A percentile compares a stretch with the other conserved stretches of the same genome.
phyloP scores from a whole-genome alignment of 2,329 filamentous ascomycete species.

The Fusarium neocosmosporiellum region DNA sequence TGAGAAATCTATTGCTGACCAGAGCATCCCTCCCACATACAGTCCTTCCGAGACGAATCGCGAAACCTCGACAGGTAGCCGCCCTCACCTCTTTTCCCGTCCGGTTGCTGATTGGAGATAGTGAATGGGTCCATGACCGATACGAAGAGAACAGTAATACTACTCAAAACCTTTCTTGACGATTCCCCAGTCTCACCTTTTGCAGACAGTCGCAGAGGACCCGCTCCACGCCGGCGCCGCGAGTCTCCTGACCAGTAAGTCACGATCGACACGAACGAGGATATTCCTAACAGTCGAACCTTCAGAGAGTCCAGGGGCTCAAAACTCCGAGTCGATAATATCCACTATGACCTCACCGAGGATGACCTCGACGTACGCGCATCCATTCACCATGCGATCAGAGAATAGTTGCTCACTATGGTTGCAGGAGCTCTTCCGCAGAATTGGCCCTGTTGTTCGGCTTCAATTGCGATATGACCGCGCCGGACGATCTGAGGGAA shows the following conservation, averaged over 20 bases:
- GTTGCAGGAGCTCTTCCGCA: slow-evolving; percentile 78
- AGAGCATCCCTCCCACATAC: slow-evolving; percentile 54
- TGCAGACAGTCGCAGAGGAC: slow-evolving; percentile 53
- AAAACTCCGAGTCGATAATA: slow-evolving; percentile 86
- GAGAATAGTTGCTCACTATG: slow-evolving; percentile 39
- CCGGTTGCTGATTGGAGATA: slow-evolving; percentile 48
- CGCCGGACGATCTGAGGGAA: slow-evolving; percentile 86
- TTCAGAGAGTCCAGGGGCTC: slow-evolving; percentile 66
- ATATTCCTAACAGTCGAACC: slow-evolving; percentile 22
- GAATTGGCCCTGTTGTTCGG: slow-evolving; percentile 77
- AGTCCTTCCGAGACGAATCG: slow-evolving; percentile 71
- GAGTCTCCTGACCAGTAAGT: slow-evolving; percentile 56
- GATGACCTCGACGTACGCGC: slow-evolving; percentile 78
- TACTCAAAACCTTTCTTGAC: slow-evolving; percentile 8
- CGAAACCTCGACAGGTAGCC: slow-evolving; percentile 78
- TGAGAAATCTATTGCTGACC: slow-evolving; percentile 54
- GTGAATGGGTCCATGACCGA: slow-evolving; percentile 95
- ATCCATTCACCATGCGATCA: background rate
- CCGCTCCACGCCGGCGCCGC: slow-evolving; percentile 56
- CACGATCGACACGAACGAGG: slow-evolving; percentile 4
- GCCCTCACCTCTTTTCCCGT: background rate
- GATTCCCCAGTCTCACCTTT: slow-evolving; percentile 35
- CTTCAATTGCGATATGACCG: slow-evolving; percentile 85
- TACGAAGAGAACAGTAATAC: slow-evolving; percentile 78
- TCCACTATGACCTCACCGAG: slow-evolving; percentile 92